Conservation (phyloP, 202 grass and related monocot species). For the Musa balbisiana region DNA sequence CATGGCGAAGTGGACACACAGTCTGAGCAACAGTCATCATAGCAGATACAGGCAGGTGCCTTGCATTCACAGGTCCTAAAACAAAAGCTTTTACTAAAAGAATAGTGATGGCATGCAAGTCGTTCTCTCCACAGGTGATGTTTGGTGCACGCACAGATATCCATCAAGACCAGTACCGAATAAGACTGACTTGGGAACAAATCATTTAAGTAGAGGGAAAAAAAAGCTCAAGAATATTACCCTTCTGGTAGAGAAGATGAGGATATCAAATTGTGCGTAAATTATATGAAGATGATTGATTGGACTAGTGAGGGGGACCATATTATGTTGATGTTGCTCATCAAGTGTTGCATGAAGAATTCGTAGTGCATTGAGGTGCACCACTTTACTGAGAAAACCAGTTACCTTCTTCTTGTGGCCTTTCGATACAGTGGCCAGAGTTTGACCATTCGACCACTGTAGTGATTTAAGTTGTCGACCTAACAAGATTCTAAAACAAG, state of each 20-base stretch:
- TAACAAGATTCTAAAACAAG: background rate
- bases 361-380: too few relatives aligned
- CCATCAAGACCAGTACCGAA: background rate
- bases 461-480: background rate
- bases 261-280: too few relatives aligned
- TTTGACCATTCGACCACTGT: too few relatives aligned
- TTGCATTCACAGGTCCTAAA: background rate
- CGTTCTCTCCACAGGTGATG: background rate
- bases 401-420: too few relatives aligned
- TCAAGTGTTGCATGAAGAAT: too few relatives aligned
- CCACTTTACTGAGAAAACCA: too few relatives aligned
- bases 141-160: background rate
- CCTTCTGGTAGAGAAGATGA: too few relatives aligned
- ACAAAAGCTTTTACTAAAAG: background rate
- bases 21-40: background rate
- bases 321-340: too few relatives aligned
- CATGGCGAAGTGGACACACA: background rate
- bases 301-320: too few relatives aligned
- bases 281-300: too few relatives aligned
- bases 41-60: background rate
- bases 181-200: background rate
- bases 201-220: background rate
- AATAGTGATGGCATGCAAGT: background rate
- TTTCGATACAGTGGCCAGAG: too few relatives aligned
- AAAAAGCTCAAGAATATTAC: background rate